Percentiles rank a stretch among this genome's conserved stretches.
These are phyloP conservation scores for Saussurea involucrata DNA, from an alignment of 129 eudicot species.

Conservation along the genomic window DNA sequence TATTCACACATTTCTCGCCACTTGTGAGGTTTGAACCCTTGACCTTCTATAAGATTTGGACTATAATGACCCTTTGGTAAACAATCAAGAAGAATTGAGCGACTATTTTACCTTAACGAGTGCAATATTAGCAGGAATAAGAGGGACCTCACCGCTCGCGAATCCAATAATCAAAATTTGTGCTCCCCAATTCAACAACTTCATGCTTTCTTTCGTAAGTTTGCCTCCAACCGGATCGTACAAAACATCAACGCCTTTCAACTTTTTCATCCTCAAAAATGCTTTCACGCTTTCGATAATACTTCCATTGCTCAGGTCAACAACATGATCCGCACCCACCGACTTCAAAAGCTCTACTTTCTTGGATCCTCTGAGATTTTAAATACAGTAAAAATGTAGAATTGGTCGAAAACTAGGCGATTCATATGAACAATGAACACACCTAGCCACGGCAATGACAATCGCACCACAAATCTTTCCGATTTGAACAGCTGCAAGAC, in stretches of 20 bases:
- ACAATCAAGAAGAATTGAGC: neutral
- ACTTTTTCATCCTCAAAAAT: slow-evolving; percentile 68
- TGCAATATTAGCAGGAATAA: slow-evolving; percentile 94
- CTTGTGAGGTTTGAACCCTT: neutral
- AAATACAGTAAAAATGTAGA: neutral
- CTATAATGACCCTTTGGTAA: neutral
- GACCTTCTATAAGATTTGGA: neutral
- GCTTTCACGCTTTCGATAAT: slow-evolving; percentile 68
- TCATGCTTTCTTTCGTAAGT: slow-evolving; percentile 79
- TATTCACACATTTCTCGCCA: too few relatives aligned
- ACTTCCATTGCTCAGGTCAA: slow-evolving; percentile 62
- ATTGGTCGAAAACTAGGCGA: neutral
- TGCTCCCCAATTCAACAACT: slow-evolving; percentile 93
- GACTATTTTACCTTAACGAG: slow-evolving; percentile 72
- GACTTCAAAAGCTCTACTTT: slow-evolving; percentile 74
- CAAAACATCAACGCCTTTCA: slow-evolving; percentile 89
- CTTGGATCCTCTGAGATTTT: slow-evolving; percentile 44
- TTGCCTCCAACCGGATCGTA: slow-evolving; percentile 99
- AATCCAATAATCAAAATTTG: slow-evolving; percentile 94
- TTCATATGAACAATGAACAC: neutral
- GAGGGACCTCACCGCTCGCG: slow-evolving; percentile 95
- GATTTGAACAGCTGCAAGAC: slow-evolving; percentile 96
- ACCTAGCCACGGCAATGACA: slow-evolving; percentile 94
- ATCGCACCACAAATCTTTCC: slow-evolving; percentile 88
- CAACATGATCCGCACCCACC: slow-evolving; percentile 87